Conservation (phyloP, 2,329 filamentous ascomycete genomes). For the Paraphoma chrysanthemicola region DNA sequence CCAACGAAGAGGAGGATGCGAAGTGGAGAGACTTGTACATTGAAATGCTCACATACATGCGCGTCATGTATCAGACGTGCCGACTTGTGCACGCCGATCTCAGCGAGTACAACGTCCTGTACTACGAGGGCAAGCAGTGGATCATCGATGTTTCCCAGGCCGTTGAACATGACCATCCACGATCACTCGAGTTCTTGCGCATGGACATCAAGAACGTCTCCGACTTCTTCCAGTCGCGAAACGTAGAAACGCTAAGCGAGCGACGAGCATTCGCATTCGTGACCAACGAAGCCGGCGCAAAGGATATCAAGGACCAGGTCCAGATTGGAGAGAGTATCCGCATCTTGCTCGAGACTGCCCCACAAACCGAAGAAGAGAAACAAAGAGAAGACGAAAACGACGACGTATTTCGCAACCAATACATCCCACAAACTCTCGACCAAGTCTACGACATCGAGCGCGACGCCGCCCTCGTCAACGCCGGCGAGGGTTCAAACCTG, state of each 20-base stretch:
- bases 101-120: constrained; percentile 97
- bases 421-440: constrained; percentile 93
- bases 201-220: constrained; percentile 99
- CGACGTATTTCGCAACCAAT: constrained; percentile 93
- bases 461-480: constrained; percentile 78
- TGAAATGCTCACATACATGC: constrained; percentile 87
- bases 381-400: constrained; percentile 76
- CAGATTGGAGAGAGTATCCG: constrained; percentile 69
- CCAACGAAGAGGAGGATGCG: constrained; percentile 61
- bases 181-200: constrained; percentile 88
- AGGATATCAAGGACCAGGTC: constrained; percentile 61
- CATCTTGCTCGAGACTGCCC: constrained; percentile 66
- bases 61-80: constrained; percentile 90
- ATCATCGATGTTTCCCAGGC: constrained; percentile 98
- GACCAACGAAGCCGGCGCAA: constrained; percentile 65
- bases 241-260: constrained; percentile 81
- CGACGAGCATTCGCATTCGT: constrained; percentile 85
- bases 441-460: constrained; percentile 97
- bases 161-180: constrained; percentile 94
- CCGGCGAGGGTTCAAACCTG: constrained; percentile 76
- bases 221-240: constrained; percentile 88
- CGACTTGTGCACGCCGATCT: constrained; percentile 93
- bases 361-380: constrained; percentile 58
- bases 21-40: constrained; percentile 82
- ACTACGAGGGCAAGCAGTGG: constrained; percentile 81